Evolutionary conservation across 768 basidiomycete genomes (phyloP), one percentile per base, ranked within the genome.

Genomic region (Phylloporus rhodoxanthus): DNA sequence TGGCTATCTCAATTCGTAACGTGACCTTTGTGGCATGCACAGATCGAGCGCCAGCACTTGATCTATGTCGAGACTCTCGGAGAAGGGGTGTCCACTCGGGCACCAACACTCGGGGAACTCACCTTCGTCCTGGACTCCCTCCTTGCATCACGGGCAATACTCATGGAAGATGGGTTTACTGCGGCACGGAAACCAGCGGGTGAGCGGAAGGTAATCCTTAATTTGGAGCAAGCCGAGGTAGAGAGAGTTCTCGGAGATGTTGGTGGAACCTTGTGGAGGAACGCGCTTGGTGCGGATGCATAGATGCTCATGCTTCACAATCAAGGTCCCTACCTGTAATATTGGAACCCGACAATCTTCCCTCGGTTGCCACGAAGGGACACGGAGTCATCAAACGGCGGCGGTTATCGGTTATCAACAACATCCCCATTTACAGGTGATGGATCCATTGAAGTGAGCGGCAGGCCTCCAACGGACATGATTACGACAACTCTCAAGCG

Each of bases 241-340:
- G 90, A 93, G 67, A 75, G 90, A 47, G 87, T 91, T 21, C 70
- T 97, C 41, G 79, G 87, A 38, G 90, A 91, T 48, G 77, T 89
- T 17, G 92, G 91, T 6, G 86, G 87, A 14, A 56, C 67, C 19
- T 61, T 61, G 8, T 90, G 87, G 87, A 81, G 78, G 69, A 85
- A 72, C 61, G 70, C 69, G 5, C 63, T 77, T 7, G 50, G 52
- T 19, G 42, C 51, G 1, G 47, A 43, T 3, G 47, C 49, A 37
- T 64, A 55, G 44, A 38, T 19, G 33, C 7, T 32, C 19, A 8
- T 28, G 14, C 29, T 26, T 34, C 42, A 32, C 34, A 8, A 17
- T 20, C 25, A 21, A 19, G 5, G 11, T 40, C 13, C 17, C 14
- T 10, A 8, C n/a, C 26, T 48, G 36, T 58, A 45, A 26, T n/a